phyloP scores from a whole-genome alignment of 1,284 basidiomycete species.

The Jaminaea rosea region DNA sequence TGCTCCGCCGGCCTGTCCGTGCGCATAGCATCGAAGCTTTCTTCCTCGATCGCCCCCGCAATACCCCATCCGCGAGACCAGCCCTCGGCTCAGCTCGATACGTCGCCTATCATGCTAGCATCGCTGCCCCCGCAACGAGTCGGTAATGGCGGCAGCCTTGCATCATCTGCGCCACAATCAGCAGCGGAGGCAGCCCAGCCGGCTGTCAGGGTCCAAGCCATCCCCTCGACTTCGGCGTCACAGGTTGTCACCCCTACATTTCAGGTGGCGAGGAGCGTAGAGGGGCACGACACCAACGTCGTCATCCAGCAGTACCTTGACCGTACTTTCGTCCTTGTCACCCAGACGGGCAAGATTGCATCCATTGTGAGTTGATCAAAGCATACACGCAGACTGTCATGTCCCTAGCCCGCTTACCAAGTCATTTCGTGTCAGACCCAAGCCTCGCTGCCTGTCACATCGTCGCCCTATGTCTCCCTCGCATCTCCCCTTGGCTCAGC shows the following conservation, averaged over 20 bases:
- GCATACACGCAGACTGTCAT: not conserved
- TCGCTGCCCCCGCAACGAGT: too few species aligned
- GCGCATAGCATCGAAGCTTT: too few species aligned
- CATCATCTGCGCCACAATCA: not conserved
- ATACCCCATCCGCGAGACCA: too few species aligned
- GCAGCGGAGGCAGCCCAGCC: too few species aligned
- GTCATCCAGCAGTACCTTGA: constrained; percentile 70
- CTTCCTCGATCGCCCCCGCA: too few species aligned
- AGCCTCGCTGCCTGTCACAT: not conserved
- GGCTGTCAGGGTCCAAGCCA: not conserved
- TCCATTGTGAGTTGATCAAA: constrained; percentile 57
- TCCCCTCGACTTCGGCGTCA: not conserved
- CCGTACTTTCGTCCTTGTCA: constrained; percentile 67
- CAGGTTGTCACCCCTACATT: constrained; percentile 50
- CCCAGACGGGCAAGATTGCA: constrained; percentile 78
- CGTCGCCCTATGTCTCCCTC: not conserved
- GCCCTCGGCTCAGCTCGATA: too few species aligned
- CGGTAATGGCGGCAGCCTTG: too few species aligned
- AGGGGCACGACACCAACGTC: constrained; percentile 62
- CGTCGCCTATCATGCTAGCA: too few species aligned
- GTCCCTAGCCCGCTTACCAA: not conserved
- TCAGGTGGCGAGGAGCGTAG: constrained; percentile 52
- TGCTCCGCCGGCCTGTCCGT: too few species aligned
- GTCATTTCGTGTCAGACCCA: too few species aligned
- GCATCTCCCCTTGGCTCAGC: not conserved